Evolutionary conservation across 2,329 filamentous ascomycete species (phyloP), one percentile per base, ranked within the genome.

Genomic region (Dactylellina haptotyla): DNA sequence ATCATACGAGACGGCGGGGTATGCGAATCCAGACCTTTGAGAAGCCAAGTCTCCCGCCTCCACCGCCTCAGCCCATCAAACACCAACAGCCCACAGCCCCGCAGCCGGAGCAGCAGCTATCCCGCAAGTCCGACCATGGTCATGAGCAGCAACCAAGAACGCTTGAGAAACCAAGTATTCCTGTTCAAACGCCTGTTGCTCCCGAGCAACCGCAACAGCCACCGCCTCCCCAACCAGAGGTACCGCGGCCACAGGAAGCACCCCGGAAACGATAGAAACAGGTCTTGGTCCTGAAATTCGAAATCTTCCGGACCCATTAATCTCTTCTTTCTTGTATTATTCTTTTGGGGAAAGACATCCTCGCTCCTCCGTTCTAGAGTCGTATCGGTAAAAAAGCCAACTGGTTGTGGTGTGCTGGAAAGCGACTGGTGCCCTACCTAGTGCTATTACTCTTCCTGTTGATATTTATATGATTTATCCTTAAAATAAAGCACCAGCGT

Each of bases 201-300:
- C 45, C 53, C 14, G 63, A 67, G n/a, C 63, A 67, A 30, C 53
- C 41, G 34, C 43, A 30, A 26, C 63, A n/a, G n/a, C n/a, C 46
- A 37, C 53, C 30, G 18, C 45, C 53, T 10, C 63, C 30, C 8
- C 45, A 57, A 18, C 63, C 58, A 30, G 62, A 28, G 10, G 51
- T 46, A 20, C 43, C 62, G 6, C 16, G 51, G 32, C 51, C 62
- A 3, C 62, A 66, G 20, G 69, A 65, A 32, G 54, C 57, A n/a
- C 54, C 53, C 23, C 61, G 69, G 61, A 73, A 73, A 32, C 54
- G 62, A 41, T 73, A 73, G 48, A 20, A n/a, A n/a, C n/a, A n/a
- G n/a, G n/a, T n/a, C n/a, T n/a, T n/a, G n/a, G n/a, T n/a, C n/a
- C n/a, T n/a, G n/a, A n/a, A n/a, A n/a, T n/a, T n/a, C n/a, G n/a